A percentile compares a stretch with the other conserved stretches of the same genome.
Evolutionary conservation across 306 rosid genomes (phyloP).

Genomic region (Cyclanthera cordifolia): DNA sequence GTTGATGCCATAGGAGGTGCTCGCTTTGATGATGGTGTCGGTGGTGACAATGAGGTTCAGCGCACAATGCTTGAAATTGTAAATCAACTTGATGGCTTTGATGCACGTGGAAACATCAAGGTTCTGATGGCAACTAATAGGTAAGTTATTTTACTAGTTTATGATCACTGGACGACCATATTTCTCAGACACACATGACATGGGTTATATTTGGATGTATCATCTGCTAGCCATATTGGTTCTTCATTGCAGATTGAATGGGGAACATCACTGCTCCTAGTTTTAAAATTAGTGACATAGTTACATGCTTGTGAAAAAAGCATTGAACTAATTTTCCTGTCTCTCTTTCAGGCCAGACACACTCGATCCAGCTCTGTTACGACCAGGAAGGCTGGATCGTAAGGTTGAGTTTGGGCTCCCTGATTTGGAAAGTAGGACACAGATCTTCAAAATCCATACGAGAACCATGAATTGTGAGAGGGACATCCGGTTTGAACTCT

Average conservation of each 20-base stretch:
- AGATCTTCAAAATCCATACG: slow-evolving; percentile 93
- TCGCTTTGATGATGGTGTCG: slow-evolving; percentile 93
- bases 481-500: slow-evolving; percentile 79
- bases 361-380: slow-evolving; percentile 82
- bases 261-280: background rate
- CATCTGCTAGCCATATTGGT: background rate
- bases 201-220: background rate
- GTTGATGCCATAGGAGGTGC: slow-evolving; percentile 99
- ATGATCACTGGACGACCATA: background rate
- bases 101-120: slow-evolving; percentile 93
- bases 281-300: background rate
- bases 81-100: slow-evolving; percentile 97
- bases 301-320: background rate
- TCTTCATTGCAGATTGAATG: background rate
- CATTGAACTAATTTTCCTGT: background rate
- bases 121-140: slow-evolving; percentile 99
- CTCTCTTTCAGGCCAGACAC: slow-evolving; percentile 77
- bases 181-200: background rate
- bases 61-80: slow-evolving; percentile 98
- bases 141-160: slow-evolving; percentile 21
- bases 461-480: slow-evolving; percentile 98
- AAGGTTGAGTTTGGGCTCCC: slow-evolving; percentile 99
- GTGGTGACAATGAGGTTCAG: slow-evolving; percentile 96
- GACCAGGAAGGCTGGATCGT: slow-evolving; percentile 94
- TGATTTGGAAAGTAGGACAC: slow-evolving; percentile 91